Evolutionary conservation across 2,329 filamentous ascomycete species (phyloP), one percentile per base, ranked within the genome.

Genomic region (Helminthosporium solani): DNA sequence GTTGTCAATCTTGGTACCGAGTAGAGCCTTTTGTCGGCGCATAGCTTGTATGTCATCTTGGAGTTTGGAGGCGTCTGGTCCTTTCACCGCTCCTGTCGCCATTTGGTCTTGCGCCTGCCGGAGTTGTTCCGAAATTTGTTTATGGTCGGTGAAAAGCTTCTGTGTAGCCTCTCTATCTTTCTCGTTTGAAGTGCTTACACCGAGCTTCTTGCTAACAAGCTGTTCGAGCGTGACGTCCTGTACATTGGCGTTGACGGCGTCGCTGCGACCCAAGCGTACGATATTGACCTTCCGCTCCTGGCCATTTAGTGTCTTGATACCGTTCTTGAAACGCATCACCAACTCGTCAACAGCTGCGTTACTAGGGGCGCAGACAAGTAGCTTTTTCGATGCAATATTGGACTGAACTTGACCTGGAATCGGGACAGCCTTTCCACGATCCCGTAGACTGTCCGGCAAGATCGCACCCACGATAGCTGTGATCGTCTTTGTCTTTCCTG

Each of bases 401-500:
- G 57, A 59, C 3, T 53, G 57, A 34, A 54, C 58, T 40, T 63
- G 59, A 6, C 59, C 66, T 12, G 73, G 74, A 39, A 74, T 56
- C 16, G 57, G 53, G 37, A 76, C 72, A 15, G 77, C 68, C 12
- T 78, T 75, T 7, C 75, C 78, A 33, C 74, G 73, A 19, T 67
- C 61, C 41, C 75, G 73, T 42, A 82, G 78, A 40, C 58, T 76
- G 31, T 81, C 80, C 5, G 84, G 87, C 35, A 96, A 70, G 14
- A 99, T 76, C 30, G 90, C 88, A 28, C 94, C 94, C 19, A 97
- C 91, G 78, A 99, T 95, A 25, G 92, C 94, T 45, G 95, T 83
- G 50, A 99, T 99, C 0, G 94, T 99, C 70, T 99, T 99, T 0
- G 94, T 99, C 74, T 99, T 99, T 64, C 92, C 94, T 3, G 94